Percentiles rank a stretch among this genome's conserved stretches.
Evolutionary conservation across 164 flowering plant genomes (phyloP).

Genomic region (Taxillus chinensis): DNA sequence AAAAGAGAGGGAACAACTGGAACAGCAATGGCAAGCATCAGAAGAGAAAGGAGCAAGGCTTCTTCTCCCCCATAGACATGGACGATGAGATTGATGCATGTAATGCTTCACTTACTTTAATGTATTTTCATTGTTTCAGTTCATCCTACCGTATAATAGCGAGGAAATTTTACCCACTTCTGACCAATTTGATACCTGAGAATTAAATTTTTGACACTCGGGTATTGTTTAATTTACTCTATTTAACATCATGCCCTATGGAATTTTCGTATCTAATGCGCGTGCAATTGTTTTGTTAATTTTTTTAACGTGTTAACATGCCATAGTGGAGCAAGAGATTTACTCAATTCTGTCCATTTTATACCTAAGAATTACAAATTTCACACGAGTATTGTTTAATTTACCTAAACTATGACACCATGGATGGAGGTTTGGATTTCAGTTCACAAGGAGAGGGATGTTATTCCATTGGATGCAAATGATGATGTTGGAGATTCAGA

Average conservation of each 20-base stretch:
- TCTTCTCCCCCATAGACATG: slow-evolving; percentile 28
- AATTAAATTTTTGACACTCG: neutral
- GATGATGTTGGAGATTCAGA: slow-evolving; percentile 52
- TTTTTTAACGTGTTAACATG: neutral
- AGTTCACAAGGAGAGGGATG: slow-evolving; percentile 90
- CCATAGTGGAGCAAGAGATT: neutral
- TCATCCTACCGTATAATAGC: neutral
- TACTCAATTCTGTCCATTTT: neutral
- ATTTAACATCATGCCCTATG: neutral
- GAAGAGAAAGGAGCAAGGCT: slow-evolving; percentile 15
- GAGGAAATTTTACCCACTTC: neutral
- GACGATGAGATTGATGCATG: slow-evolving; percentile 74
- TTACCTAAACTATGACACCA: neutral
- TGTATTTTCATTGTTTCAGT: neutral
- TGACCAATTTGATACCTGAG: neutral
- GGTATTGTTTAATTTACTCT: neutral
- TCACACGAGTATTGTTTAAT: neutral
- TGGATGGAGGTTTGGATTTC: slow-evolving; percentile 12
- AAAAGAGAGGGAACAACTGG: slow-evolving; percentile 27
- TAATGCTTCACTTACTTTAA: slow-evolving; percentile 10
- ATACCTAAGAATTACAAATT: neutral
- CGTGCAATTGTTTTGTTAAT: neutral
- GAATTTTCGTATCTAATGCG: neutral
- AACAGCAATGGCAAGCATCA: slow-evolving; percentile 21
- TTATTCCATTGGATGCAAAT: slow-evolving; percentile 52